Evolutionary conservation across 331 rosid genomes (phyloP).

Genomic region (Rhamnella rubrinervis): DNA sequence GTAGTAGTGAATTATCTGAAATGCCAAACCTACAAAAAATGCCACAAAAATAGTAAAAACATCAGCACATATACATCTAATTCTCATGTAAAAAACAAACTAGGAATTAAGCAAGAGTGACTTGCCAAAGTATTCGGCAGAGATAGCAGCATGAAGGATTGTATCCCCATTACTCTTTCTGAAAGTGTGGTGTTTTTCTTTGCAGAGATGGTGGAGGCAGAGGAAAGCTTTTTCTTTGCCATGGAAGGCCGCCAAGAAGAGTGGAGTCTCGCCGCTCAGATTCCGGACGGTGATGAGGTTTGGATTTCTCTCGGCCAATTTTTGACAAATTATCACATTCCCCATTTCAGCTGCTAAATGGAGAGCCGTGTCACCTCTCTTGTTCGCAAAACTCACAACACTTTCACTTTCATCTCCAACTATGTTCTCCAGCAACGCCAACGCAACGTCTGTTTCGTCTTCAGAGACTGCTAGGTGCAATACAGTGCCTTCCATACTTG

Average conservation of each 20-base stretch:
- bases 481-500: constrained; percentile 26
- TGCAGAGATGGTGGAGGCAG: background rate
- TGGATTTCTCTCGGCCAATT: background rate
- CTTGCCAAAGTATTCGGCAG: constrained; percentile 23
- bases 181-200: background rate
- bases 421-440: constrained; percentile 13
- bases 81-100: background rate
- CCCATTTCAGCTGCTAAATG: constrained; percentile 15
- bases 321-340: background rate
- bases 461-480: constrained; percentile 26
- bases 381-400: background rate
- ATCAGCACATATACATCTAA: background rate
- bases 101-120: background rate
- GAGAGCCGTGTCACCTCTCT: constrained; percentile 11
- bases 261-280: constrained; percentile 11
- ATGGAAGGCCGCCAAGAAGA: constrained; percentile 13
- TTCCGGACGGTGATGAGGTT: background rate
- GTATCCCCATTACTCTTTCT: constrained; percentile 13
- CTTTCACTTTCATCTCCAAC: background rate
- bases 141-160: constrained; percentile 14
- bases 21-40: constrained; percentile 16
- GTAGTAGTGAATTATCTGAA: background rate
- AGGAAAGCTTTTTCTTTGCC: constrained; percentile 7
- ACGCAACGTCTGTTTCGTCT: constrained; percentile 16
- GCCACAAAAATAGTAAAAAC: background rate